Evolutionary conservation across 163 green algal species (phyloP).

Genomic region (Trebouxia gelatinosa): DNA sequence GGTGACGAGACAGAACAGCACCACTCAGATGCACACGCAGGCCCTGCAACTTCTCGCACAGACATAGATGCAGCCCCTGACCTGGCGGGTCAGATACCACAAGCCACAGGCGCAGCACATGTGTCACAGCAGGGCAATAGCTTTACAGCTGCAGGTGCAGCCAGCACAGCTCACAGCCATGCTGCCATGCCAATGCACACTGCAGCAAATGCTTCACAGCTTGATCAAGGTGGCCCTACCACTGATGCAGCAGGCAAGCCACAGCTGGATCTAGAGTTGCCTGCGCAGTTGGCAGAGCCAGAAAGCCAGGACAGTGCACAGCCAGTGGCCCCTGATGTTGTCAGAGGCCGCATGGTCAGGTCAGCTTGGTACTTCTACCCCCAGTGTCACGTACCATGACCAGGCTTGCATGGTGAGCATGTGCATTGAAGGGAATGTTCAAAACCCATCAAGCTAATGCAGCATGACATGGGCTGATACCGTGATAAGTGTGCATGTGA

Average conservation of each 20-base stretch:
- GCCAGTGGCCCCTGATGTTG: neutral
- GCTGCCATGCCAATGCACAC: neutral
- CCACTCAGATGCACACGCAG: neutral
- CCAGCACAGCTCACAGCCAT: neutral
- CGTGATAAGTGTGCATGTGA: no score
- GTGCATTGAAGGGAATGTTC: no score
- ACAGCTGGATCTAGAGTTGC: neutral
- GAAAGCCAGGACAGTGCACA: no score
- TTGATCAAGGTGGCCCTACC: neutral
- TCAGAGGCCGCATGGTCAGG: slow-evolving; percentile 7
- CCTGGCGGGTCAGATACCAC: neutral
- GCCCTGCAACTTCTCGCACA: neutral
- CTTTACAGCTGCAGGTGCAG: neutral
- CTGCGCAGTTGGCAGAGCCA: neutral
- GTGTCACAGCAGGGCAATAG: no score
- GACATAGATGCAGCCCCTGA: neutral
- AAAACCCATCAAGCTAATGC: no score
- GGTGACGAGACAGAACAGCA: no score
- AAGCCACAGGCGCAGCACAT: no score
- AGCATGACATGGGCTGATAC: no score
- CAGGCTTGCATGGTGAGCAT: no score
- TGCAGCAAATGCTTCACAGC: neutral
- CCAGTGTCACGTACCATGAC: no score
- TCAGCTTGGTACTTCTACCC: neutral
- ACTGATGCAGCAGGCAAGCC: neutral